Percentiles rank a stretch among this genome's conserved stretches.
Evolutionary conservation across 2,329 filamentous ascomycete genomes (phyloP).

Genomic region (Curvularia eragrostidis): DNA sequence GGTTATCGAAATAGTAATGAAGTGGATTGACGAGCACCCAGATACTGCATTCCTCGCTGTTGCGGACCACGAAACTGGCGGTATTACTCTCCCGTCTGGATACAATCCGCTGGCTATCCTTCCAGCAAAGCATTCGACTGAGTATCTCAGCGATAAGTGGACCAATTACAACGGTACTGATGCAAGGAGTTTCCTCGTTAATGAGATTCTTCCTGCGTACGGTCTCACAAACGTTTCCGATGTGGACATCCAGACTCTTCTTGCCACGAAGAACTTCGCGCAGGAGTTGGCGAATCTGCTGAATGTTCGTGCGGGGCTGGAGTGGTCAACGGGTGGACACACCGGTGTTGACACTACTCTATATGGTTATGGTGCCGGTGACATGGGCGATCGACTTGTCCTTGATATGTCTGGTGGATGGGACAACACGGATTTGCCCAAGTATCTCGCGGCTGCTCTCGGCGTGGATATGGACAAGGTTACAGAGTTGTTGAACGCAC

Average conservation of each 20-base stretch:
- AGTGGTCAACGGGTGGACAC: slow-evolving; percentile 50
- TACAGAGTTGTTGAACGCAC: slow-evolving; percentile 26
- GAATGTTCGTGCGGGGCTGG: slow-evolving; percentile 32
- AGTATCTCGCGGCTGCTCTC: slow-evolving; percentile 28
- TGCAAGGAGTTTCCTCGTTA: slow-evolving; percentile 31
- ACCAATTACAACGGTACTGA: slow-evolving; percentile 43
- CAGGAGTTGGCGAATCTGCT: slow-evolving; percentile 41
- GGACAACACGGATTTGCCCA: slow-evolving; percentile 32
- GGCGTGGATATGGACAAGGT: slow-evolving; percentile 29
- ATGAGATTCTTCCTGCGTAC: slow-evolving; percentile 39
- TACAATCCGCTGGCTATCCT: slow-evolving; percentile 47
- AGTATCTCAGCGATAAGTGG: slow-evolving; percentile 39
- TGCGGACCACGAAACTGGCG: slow-evolving; percentile 53
- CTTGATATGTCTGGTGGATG: slow-evolving; percentile 33
- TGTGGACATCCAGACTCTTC: slow-evolving; percentile 38
- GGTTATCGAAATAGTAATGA: slow-evolving; percentile 47
- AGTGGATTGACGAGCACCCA: slow-evolving; percentile 52
- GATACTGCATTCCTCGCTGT: slow-evolving; percentile 51
- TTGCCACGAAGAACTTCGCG: slow-evolving; percentile 31
- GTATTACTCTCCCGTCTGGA: slow-evolving; percentile 47
- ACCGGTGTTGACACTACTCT: slow-evolving; percentile 49
- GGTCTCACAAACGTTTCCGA: slow-evolving; percentile 34
- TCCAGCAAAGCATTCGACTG: slow-evolving; percentile 40
- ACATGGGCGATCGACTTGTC: slow-evolving; percentile 22
- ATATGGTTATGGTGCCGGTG: slow-evolving; percentile 44